phyloP scores from a whole-genome alignment of 2,329 filamentous ascomycete species.

The Biscogniauxia marginata region DNA sequence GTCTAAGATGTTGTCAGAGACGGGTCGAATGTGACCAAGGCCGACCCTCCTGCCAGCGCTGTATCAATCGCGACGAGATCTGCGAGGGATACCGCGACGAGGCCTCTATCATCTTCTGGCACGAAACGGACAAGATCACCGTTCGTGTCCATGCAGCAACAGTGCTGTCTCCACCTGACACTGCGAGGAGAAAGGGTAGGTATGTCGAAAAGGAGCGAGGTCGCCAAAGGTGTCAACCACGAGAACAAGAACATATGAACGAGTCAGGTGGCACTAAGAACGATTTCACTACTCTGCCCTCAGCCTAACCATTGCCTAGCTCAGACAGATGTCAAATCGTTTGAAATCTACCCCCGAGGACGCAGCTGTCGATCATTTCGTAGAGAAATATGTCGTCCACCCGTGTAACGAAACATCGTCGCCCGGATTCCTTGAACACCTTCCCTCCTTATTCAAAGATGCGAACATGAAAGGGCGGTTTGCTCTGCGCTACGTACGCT shows the following conservation, averaged over 20 bases:
- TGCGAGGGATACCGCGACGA: conserved; percentile 41
- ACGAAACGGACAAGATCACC: conserved; percentile 35
- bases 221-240: not conserved
- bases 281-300: not conserved
- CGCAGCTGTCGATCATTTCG: conserved; percentile 31
- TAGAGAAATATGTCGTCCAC: conserved; percentile 40
- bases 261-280: not conserved
- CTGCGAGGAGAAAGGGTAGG: not conserved
- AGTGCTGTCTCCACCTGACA: not conserved
- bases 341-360: conserved; percentile 26
- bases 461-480: conserved; percentile 37
- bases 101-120: conserved; percentile 35
- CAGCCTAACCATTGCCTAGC: conserved; percentile 20
- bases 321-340: conserved; percentile 15
- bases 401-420: conserved; percentile 36
- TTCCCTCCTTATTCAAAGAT: conserved; percentile 35
- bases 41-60: conserved; percentile 37
- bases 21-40: conserved; percentile 33
- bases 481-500: conserved; percentile 36
- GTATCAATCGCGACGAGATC: conserved; percentile 36
- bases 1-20: conserved; percentile 15
- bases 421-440: conserved; percentile 40
- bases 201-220: not conserved
- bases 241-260: not conserved
- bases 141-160: not conserved